These are phyloP conservation scores for Dendrobium catenatum DNA, from an alignment of 106 monocot genomes.

Conservation along the genomic window DNA sequence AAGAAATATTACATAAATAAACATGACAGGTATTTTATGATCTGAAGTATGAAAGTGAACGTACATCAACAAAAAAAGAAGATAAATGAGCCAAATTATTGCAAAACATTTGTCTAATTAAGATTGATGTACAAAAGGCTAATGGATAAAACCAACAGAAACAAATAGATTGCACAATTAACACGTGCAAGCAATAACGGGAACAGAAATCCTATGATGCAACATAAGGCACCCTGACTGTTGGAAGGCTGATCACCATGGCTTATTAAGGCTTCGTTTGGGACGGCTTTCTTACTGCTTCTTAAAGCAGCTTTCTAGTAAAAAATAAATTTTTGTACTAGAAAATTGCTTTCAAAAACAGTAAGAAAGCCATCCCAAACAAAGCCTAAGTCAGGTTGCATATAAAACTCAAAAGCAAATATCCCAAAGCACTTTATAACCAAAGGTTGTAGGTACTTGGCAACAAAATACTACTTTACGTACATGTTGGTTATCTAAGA, in stretches of 20 bases:
- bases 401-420: background rate
- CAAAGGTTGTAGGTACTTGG: background rate
- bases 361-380: no score
- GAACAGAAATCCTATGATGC: background rate
- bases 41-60: background rate
- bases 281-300: no score
- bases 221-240: background rate
- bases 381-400: background rate
- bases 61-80: background rate
- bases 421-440: background rate
- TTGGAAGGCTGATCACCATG: background rate
- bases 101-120: background rate
- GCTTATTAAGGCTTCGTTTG: background rate
- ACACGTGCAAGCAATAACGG: background rate
- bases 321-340: no score
- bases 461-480: background rate
- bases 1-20: background rate
- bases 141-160: background rate
- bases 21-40: background rate
- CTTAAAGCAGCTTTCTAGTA: no score
- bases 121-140: background rate
- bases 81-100: background rate
- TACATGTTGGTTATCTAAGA: background rate
- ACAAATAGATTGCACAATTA: background rate
- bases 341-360: no score